phyloP scores from a whole-genome alignment of 257 asterid species.

The Agastache rugosa region DNA sequence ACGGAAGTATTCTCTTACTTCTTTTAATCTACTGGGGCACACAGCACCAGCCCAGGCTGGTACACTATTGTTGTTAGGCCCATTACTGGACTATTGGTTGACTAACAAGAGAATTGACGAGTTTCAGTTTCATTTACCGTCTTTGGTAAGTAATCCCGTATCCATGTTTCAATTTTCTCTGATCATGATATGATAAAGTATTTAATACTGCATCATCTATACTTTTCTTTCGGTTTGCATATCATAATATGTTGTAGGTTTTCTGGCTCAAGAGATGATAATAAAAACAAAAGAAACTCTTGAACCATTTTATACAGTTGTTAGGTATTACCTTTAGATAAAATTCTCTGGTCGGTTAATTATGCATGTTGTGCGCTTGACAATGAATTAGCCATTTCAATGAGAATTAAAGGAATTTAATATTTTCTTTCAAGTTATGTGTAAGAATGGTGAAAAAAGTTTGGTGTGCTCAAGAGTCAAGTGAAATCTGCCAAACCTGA shows the following conservation, averaged over 20 bases:
- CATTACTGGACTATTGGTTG: conserved; percentile 96
- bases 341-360: neutral
- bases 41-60: conserved; percentile 98
- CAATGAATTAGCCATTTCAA: conserved; percentile 3
- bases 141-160: conserved; percentile 61
- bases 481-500: neutral
- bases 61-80: conserved; percentile 81
- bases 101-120: conserved; percentile 87
- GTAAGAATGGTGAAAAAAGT: neutral
- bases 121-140: conserved; percentile 62
- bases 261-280: neutral
- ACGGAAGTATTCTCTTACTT: conserved; percentile 90
- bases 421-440: neutral
- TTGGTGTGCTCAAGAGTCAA: neutral
- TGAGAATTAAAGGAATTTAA: neutral
- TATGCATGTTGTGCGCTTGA: neutral
- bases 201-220: conserved; percentile 13
- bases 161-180: conserved; percentile 8
- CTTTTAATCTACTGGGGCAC: conserved; percentile 97
- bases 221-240: neutral
- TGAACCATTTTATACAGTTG: neutral
- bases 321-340: conserved; percentile 10
- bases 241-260: neutral
- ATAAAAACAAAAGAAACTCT: neutral
- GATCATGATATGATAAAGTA: conserved; percentile 6